Base-by-base conservation (phyloP, 495 filamentous ascomycete species). In the Penicillium longicatenatum region DNA sequence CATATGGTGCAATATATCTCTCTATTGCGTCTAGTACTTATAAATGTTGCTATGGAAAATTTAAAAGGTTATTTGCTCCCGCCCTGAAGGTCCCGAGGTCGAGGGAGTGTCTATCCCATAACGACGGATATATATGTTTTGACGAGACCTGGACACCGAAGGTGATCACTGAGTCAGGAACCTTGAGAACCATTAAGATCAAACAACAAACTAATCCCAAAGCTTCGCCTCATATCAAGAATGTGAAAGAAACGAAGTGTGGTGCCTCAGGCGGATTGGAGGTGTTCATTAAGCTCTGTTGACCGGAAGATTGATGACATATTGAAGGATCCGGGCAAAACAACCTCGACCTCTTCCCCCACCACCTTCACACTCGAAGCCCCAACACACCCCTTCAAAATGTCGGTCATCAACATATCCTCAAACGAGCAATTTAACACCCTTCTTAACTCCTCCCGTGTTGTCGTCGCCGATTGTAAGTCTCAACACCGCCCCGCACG, bases 391-490 rank as follows among this genome's bases (percentile, higher is more conserved):
- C 54, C 62, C 50, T 17, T 53, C 63, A 57, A 57, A 33, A 64
- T 69, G 54, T 81, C 85, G 62, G 82, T 86, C 35, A 79, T 91
- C 54, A 78, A 85, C 33, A 92, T 96, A 48, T 72, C 81, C 54
- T 93, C 90, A 12, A 72, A 82, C 19, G 79, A 80, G 60, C 88
- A 96, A 64, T 88, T 97, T 65, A 84, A 70, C 67, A 71, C 79
- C 19, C 70, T 96, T 49, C 76, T 96, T 50, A 79, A 78, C 42
- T 80, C 78, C 37, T 89, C 87, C 21, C 83, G 75, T 46, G 82
- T 96, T 54, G 89, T 97, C 31, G 87, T 97, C 44, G 84, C 86
- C 61, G 88, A 96, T 77, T 97, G 92, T 95, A 75, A 84, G 91
- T 81, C 37, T 56, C 53, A 53, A 48, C 29, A 57, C n/a, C 50